Evolutionary conservation across 108 stramenopile species (phyloP).

Genomic region (Cyclotella kingstonii): DNA sequence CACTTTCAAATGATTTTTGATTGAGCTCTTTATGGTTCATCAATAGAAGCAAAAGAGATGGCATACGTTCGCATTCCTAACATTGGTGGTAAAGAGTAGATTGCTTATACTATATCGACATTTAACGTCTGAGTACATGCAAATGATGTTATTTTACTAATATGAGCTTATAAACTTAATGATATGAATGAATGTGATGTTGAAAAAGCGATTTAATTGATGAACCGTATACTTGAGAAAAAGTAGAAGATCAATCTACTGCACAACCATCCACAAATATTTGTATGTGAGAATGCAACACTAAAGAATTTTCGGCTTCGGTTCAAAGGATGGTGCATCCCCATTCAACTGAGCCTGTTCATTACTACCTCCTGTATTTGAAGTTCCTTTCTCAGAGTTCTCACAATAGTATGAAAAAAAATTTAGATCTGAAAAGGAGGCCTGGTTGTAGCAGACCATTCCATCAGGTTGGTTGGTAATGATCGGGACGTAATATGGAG

Average conservation of each 20-base stretch:
- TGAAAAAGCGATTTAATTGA: no score
- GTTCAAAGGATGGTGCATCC: conserved; percentile 28
- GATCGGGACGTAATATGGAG: not conserved
- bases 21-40: no score
- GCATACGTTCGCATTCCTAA: no score
- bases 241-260: not conserved
- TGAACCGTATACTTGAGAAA: no score
- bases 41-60: no score
- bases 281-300: not conserved
- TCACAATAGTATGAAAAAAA: not conserved
- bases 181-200: no score
- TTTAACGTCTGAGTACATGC: no score
- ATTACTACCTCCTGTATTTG: not conserved
- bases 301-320: conserved; percentile 3
- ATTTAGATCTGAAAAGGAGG: not conserved
- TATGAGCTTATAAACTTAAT: no score
- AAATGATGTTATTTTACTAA: no score
- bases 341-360: conserved; percentile 11
- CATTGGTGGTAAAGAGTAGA: no score
- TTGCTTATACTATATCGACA: no score
- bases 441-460: conserved; percentile 4
- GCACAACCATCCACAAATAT: not conserved
- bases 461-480: not conserved
- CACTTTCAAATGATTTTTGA: no score
- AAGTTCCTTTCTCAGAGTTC: not conserved